Conservation (phyloP, 2,329 filamentous ascomycete species). For the Periconia digitata region DNA sequence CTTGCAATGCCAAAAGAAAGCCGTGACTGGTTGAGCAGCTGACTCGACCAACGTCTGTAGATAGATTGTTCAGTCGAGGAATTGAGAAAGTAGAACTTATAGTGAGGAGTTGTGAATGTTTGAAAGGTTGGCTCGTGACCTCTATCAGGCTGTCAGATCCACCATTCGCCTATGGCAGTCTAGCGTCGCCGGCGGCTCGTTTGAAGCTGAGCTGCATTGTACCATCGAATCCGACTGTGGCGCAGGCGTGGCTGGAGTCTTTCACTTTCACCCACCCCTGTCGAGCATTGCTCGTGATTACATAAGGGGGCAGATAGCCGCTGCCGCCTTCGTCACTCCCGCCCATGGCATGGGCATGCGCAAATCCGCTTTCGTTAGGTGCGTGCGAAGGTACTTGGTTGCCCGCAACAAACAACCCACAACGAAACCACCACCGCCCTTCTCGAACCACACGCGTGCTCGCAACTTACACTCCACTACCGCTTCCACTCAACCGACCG, state of each 20-base stretch:
- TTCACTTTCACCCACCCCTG: too few species aligned
- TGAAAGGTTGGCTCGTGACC: slow-evolving; percentile 35
- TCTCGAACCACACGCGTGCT: neutral
- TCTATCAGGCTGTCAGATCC: slow-evolving; percentile 28
- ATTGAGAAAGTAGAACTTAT: neutral
- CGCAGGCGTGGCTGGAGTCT: too few species aligned
- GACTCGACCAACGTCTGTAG: neutral
- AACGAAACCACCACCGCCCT: slow-evolving; percentile 5
- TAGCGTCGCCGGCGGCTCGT: slow-evolving; percentile 19
- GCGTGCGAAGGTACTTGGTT: too few species aligned
- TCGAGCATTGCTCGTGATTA: too few species aligned
- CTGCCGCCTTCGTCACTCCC: slow-evolving; percentile 19
- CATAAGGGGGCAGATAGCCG: too few species aligned
- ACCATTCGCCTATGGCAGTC: slow-evolving; percentile 20
- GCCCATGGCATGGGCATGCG: too few species aligned
- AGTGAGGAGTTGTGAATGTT: slow-evolving; percentile 4
- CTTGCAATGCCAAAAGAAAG: neutral
- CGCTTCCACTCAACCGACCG: neutral
- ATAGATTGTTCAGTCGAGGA: neutral
- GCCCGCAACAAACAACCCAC: slow-evolving; percentile 3
- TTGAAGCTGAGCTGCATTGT: slow-evolving; percentile 9
- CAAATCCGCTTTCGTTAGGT: neutral
- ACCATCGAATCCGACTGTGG: neutral
- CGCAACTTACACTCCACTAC: neutral
- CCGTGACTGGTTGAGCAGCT: too few species aligned